Conservation (phyloP, 306 rosid species). For the Dalbergia cochinchinensis region DNA sequence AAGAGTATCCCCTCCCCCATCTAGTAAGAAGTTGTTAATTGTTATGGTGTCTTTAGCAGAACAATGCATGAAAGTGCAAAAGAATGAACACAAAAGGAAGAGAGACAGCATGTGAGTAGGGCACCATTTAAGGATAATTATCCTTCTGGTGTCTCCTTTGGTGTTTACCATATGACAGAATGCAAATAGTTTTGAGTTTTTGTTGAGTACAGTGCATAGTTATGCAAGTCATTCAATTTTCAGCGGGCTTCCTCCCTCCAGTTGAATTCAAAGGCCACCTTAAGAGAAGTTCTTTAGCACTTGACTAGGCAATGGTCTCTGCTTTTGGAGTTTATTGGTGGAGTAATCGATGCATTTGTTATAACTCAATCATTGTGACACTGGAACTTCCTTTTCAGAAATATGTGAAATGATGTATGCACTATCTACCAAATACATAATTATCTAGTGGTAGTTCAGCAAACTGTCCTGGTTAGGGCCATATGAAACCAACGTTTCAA, state of each 20-base stretch:
- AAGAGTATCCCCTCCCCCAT: constrained; percentile 56
- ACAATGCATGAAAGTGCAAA: constrained; percentile 51
- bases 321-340: constrained; percentile 48
- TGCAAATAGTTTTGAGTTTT: constrained; percentile 32
- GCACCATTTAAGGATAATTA: constrained; percentile 46
- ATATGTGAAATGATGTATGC: constrained; percentile 1
- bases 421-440: background rate
- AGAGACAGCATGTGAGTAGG: constrained; percentile 49
- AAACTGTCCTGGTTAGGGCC: background rate
- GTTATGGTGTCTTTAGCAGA: constrained; percentile 60
- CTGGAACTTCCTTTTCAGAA: constrained; percentile 17
- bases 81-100: constrained; percentile 46
- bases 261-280: constrained; percentile 45
- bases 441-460: constrained; percentile 38
- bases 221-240: constrained; percentile 36
- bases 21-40: constrained; percentile 48
- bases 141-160: constrained; percentile 49
- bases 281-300: constrained; percentile 42
- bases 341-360: constrained; percentile 32
- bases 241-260: constrained; percentile 31
- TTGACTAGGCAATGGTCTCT: constrained; percentile 13
- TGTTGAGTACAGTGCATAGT: constrained; percentile 29
- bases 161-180: constrained; percentile 50
- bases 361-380: constrained; percentile 34
- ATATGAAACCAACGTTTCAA: background rate